Conservation (phyloP, 2,329 filamentous ascomycete species). For the Zymoseptoria crescenta region DNA sequence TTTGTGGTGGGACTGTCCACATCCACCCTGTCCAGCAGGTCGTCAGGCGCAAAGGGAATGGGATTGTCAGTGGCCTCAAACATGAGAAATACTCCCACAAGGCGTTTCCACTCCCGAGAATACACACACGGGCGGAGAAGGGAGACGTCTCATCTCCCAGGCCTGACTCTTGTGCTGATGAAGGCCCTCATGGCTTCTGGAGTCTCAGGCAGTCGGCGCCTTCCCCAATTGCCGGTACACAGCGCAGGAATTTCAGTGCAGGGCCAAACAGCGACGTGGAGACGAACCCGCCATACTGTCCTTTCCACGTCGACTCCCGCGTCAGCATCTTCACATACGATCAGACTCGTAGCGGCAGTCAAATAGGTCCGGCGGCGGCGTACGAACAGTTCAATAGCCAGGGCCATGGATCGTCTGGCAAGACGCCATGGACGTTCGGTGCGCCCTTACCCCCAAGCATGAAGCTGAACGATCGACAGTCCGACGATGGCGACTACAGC, state of each 20-base stretch:
- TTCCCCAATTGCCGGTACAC: background rate
- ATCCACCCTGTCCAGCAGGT: constrained; percentile 54
- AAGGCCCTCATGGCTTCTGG: constrained; percentile 34
- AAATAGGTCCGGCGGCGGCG: constrained; percentile 6
- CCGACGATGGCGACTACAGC: constrained; percentile 6
- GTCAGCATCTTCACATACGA: constrained; percentile 67
- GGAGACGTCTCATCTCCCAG: constrained; percentile 3
- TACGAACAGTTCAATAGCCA: constrained; percentile 13
- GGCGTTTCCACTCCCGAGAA: constrained; percentile 19
- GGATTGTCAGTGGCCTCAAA: constrained; percentile 43
- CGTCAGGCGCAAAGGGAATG: constrained; percentile 32
- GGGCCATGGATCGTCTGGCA: constrained; percentile 14
- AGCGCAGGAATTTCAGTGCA: background rate
- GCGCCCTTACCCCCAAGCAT: constrained; percentile 20
- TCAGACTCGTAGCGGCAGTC: constrained; percentile 15
- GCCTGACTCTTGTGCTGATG: constrained; percentile 17
- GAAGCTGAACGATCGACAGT: constrained; percentile 23
- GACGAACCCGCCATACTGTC: constrained; percentile 89
- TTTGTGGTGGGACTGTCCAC: constrained; percentile 59
- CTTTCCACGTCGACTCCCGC: constrained; percentile 85
- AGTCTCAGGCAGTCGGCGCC: constrained; percentile 24
- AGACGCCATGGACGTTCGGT: constrained; percentile 25
- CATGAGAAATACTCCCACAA: constrained; percentile 22
- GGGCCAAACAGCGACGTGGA: constrained; percentile 42
- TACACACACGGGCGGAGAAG: constrained; percentile 12